phyloP scores from a whole-genome alignment of 1,284 basidiomycete species.

The Chalciporus sp. region DNA sequence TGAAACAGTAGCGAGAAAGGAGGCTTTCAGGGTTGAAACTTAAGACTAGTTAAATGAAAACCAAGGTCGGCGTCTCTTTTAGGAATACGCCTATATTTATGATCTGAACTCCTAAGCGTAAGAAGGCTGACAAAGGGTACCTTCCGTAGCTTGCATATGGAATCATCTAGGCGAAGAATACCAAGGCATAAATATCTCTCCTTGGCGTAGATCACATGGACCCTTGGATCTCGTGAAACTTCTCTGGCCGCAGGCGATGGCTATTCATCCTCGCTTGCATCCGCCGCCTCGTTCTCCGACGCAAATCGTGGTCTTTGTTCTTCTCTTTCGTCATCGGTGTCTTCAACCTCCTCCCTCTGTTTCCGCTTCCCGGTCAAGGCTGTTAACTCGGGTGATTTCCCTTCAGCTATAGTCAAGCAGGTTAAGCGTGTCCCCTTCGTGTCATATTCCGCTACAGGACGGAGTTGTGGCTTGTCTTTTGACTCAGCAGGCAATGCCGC shows the following conservation, averaged over 20 bases:
- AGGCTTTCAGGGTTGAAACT: too few species aligned
- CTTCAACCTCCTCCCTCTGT: conserved; percentile 33
- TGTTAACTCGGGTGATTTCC: conserved; percentile 19
- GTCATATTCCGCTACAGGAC: conserved; percentile 71
- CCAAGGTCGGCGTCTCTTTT: too few species aligned
- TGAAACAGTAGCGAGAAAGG: neutral
- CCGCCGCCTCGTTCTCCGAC: conserved; percentile 25
- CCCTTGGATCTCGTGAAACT: neutral
- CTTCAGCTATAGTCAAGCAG: conserved; percentile 72
- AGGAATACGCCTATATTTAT: too few species aligned
- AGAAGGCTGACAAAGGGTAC: neutral
- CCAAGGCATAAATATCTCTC: neutral
- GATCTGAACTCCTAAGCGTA: too few species aligned
- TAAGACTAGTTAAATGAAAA: too few species aligned
- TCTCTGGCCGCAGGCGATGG: too few species aligned
- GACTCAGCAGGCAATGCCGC: conserved; percentile 41
- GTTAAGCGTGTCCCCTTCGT: conserved; percentile 85
- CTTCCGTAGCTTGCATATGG: neutral
- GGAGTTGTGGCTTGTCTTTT: conserved; percentile 42
- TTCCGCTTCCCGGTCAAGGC: conserved; percentile 42
- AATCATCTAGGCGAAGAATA: neutral
- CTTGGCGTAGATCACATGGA: neutral
- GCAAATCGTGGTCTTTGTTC: conserved; percentile 30
- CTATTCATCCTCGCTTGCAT: neutral
- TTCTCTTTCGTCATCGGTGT: conserved; percentile 32